phyloP scores from a whole-genome alignment of 2,329 filamentous ascomycete genomes.

The Periconia digitata region DNA sequence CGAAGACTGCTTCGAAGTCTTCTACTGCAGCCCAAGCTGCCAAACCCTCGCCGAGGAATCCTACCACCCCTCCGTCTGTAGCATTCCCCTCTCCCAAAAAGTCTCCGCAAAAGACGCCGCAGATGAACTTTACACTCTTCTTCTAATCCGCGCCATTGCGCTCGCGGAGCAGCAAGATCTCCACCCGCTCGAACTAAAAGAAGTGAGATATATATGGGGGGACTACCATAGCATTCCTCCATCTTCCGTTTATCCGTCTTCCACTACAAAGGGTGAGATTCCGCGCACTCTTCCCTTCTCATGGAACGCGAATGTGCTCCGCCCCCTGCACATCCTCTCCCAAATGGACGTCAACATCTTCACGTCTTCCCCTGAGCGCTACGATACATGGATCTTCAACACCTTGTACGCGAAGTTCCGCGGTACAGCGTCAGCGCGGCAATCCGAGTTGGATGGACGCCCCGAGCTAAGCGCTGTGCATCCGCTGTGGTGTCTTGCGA shows the following conservation, averaged over 20 bases:
- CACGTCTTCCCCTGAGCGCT: too few relatives aligned
- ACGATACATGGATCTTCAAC: slow-evolving; percentile 84
- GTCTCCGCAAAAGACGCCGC: slow-evolving; percentile 60
- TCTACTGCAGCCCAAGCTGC: slow-evolving; percentile 63
- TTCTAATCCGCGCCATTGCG: slow-evolving; percentile 61
- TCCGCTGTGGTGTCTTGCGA: slow-evolving; percentile 93
- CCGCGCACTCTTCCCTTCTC: slow-evolving; percentile 72
- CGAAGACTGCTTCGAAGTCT: slow-evolving; percentile 58
- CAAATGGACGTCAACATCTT: slow-evolving; percentile 85
- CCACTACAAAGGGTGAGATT: slow-evolving; percentile 27
- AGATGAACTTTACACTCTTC: slow-evolving; percentile 61
- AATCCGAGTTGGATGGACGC: slow-evolving; percentile 68
- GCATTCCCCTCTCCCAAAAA: slow-evolving; percentile 58
- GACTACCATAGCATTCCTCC: slow-evolving; percentile 53
- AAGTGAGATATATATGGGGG: slow-evolving; percentile 67
- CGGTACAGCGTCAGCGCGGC: slow-evolving; percentile 81
- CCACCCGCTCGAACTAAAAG: slow-evolving; percentile 61
- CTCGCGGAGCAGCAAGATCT: slow-evolving; percentile 61
- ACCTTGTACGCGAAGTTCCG: slow-evolving; percentile 92
- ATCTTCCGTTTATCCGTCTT: too few relatives aligned
- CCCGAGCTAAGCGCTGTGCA: slow-evolving; percentile 93
- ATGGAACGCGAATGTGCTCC: slow-evolving; percentile 73
- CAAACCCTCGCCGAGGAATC: slow-evolving; percentile 55
- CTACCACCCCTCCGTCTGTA: slow-evolving; percentile 63
- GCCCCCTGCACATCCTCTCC: slow-evolving; percentile 75